Evolutionary conservation across 176 grass and related monocot species (phyloP).

Genomic region (Oryza brachyantha): DNA sequence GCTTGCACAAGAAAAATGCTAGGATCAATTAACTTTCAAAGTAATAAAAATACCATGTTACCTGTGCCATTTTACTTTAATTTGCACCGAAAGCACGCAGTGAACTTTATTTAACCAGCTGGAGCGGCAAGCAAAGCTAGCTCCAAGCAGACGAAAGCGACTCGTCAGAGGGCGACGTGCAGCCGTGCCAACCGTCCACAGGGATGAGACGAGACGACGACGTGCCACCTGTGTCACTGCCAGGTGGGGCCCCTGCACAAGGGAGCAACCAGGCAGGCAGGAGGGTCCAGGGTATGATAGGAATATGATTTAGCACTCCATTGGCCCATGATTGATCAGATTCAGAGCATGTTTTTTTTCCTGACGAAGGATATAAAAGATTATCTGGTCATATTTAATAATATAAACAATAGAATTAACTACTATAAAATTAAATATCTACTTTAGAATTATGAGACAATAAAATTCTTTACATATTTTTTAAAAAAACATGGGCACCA

Average conservation of each 20-base stretch:
- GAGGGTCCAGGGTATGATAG: not conserved
- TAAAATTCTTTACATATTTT: too few species aligned
- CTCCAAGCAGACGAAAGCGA: not conserved
- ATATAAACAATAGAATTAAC: too few species aligned
- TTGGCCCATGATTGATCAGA: constrained; percentile 21
- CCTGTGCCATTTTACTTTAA: not conserved
- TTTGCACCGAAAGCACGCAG: not conserved
- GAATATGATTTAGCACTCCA: constrained; percentile 21
- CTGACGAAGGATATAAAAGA: too few species aligned
- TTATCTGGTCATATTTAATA: too few species aligned
- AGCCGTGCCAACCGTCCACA: not conserved
- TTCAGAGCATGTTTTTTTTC: not conserved
- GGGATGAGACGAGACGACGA: not conserved
- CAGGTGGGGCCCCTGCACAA: not conserved
- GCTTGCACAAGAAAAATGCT: not conserved
- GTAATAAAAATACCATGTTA: not conserved
- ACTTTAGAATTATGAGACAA: too few species aligned
- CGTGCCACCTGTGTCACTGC: not conserved
- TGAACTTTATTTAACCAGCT: not conserved
- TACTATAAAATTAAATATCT: too few species aligned
- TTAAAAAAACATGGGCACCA: too few species aligned
- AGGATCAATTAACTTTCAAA: not conserved
- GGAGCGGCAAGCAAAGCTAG: not conserved
- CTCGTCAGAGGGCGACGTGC: not conserved
- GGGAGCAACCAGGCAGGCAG: not conserved